Evolutionary conservation across 208 protist species (phyloP).

Genomic region (Porcisia hertigi): DNA sequence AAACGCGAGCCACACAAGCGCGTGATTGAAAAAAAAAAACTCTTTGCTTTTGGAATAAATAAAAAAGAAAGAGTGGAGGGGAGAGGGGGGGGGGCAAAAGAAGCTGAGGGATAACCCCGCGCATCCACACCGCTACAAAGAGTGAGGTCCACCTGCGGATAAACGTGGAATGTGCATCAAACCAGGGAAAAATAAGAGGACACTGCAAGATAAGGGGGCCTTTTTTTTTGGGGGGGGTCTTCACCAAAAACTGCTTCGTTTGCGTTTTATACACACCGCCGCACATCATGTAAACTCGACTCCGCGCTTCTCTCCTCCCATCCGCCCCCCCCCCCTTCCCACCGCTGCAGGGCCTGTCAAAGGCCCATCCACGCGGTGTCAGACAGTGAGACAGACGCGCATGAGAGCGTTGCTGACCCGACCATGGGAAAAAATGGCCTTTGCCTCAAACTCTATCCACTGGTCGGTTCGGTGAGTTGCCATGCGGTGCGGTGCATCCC

Average conservation of each 20-base stretch:
- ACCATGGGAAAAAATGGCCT: not conserved
- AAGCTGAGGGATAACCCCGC: not conserved
- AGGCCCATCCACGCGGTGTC: not conserved
- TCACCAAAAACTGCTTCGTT: too few relatives aligned
- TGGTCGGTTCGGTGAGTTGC: not conserved
- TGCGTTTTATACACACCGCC: too few relatives aligned
- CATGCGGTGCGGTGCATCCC: not conserved
- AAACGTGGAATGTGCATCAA: not conserved
- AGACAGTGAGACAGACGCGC: not conserved
- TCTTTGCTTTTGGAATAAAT: not conserved
- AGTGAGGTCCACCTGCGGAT: too few relatives aligned
- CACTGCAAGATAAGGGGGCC: not conserved
- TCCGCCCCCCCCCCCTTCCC: too few relatives aligned
- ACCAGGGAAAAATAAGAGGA: not conserved
- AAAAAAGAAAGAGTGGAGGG: not conserved
- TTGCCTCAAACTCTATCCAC: not conserved
- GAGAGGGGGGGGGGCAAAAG: not conserved
- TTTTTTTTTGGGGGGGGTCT: too few relatives aligned
- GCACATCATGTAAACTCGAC: too few relatives aligned
- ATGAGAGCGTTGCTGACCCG: not conserved
- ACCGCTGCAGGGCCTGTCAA: not conserved
- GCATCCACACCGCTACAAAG: too few relatives aligned
- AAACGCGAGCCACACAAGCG: not conserved
- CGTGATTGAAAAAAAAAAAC: not conserved
- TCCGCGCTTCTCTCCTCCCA: too few relatives aligned